These are phyloP conservation scores for Epichloe bromicola DNA, from an alignment of 2,329 filamentous ascomycete genomes.

Conservation along the genomic window DNA sequence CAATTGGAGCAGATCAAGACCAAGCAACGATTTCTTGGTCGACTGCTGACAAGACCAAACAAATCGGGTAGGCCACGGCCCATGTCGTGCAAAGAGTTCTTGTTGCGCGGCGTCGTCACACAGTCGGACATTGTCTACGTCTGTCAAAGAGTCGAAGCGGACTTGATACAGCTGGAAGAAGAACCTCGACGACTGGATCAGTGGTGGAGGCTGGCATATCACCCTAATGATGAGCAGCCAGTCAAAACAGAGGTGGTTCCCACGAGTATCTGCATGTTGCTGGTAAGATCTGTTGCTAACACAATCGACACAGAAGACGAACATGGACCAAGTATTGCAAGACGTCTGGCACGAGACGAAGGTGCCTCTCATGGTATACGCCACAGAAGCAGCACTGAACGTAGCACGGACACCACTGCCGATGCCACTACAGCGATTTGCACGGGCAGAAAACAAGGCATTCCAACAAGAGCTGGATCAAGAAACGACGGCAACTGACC, in stretches of 20 bases:
- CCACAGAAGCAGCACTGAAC: constrained; percentile 35
- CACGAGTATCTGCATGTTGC: too few species aligned
- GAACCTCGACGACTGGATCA: constrained; percentile 26
- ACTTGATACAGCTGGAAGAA: constrained; percentile 30
- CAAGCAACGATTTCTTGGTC: constrained; percentile 26
- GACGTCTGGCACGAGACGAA: constrained; percentile 36
- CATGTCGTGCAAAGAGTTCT: constrained; percentile 32
- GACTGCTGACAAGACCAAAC: constrained; percentile 25
- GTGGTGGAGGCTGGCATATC: constrained; percentile 42
- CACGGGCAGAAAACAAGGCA: constrained; percentile 36
- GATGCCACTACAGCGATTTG: constrained; percentile 29
- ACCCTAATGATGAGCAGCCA: constrained; percentile 25
- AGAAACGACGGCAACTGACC: constrained; percentile 23
- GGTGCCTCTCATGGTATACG: constrained; percentile 37
- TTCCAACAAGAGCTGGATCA: constrained; percentile 37
- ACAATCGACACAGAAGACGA: constrained; percentile 31
- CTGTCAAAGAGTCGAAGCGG: constrained; percentile 29
- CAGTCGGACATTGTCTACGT: constrained; percentile 35
- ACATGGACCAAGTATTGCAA: constrained; percentile 29
- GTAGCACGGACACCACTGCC: constrained; percentile 24
- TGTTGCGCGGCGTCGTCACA: constrained; percentile 38
- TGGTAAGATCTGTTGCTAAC: neutral
- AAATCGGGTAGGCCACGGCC: constrained; percentile 23
- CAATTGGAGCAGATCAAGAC: constrained; percentile 19
- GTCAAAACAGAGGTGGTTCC: constrained; percentile 34